Evolutionary conservation across 2,329 filamentous ascomycete species (phyloP).

Genomic region (Stachybotrys echinatus): DNA sequence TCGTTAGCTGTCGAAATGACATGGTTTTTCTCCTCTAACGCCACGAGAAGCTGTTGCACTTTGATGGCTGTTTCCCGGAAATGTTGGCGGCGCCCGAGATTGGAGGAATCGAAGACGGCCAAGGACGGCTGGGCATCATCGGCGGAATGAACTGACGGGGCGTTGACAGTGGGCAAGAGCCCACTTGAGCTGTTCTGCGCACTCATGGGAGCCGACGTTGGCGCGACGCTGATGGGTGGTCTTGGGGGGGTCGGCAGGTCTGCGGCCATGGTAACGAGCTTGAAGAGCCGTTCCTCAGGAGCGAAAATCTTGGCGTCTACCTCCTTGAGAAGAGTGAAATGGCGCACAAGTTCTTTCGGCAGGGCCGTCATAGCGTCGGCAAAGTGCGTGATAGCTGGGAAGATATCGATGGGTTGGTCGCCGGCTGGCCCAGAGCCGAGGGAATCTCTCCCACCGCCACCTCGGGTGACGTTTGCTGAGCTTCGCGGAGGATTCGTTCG

Average conservation of each 20-base stretch:
- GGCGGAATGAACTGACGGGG: constrained; percentile 31
- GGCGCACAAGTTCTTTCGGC: constrained; percentile 89
- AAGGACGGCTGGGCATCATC: constrained; percentile 37
- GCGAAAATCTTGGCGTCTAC: constrained; percentile 95
- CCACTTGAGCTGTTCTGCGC: constrained; percentile 43
- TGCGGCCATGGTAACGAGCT: constrained; percentile 63
- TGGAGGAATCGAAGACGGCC: constrained; percentile 47
- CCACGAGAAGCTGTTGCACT: constrained; percentile 79
- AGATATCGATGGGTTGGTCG: constrained; percentile 61
- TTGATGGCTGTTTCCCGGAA: constrained; percentile 75
- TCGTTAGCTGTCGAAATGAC: constrained; percentile 91
- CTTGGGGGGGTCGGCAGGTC: constrained; percentile 44
- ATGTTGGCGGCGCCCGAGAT: constrained; percentile 63
- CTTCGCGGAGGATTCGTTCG: constrained; percentile 58
- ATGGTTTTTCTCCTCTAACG: constrained; percentile 95
- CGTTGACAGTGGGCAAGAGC: constrained; percentile 27
- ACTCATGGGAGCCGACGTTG: constrained; percentile 42
- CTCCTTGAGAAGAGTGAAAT: constrained; percentile 94
- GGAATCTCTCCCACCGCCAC: constrained; percentile 37
- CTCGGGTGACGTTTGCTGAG: constrained; percentile 41
- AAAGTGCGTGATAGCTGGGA: constrained; percentile 67
- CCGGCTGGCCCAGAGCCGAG: constrained; percentile 36
- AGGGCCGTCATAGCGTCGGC: constrained; percentile 88
- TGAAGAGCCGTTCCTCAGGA: constrained; percentile 76
- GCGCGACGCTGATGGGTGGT: constrained; percentile 32